phyloP scores from a whole-genome alignment of 2,329 filamentous ascomycete genomes.

The Moelleriella libera region DNA sequence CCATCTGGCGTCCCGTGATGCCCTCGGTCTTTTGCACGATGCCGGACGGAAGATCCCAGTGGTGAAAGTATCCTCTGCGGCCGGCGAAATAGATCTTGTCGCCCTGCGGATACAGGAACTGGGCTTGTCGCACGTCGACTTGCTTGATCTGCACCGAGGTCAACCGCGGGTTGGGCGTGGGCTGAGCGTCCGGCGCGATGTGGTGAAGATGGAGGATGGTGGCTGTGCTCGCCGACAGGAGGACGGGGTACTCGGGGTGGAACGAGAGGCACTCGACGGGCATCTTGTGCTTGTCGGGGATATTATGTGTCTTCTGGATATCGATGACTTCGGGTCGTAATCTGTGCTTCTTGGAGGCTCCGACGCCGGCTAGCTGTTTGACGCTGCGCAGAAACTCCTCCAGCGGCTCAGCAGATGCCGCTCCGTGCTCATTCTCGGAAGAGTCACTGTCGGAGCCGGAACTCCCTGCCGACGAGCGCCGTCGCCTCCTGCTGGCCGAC shows the following conservation, averaged over 20 bases:
- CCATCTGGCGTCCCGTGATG: conserved; percentile 60
- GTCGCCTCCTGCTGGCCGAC: conserved; percentile 32
- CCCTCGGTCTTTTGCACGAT: conserved; percentile 69
- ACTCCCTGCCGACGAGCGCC: conserved; percentile 32
- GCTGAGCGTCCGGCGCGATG: conserved; percentile 59
- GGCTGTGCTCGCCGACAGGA: conserved; percentile 78
- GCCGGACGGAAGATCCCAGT: conserved; percentile 78
- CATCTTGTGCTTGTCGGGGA: conserved; percentile 64
- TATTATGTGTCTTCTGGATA: conserved; percentile 79
- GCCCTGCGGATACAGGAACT: conserved; percentile 60
- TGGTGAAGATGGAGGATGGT: conserved; percentile 84
- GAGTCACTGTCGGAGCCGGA: conserved; percentile 41
- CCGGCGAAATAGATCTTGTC: conserved; percentile 80
- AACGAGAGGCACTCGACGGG: conserved; percentile 75
- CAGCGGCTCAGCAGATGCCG: conserved; percentile 60
- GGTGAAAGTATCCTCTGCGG: conserved; percentile 81
- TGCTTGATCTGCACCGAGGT: conserved; percentile 78
- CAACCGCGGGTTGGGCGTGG: conserved; percentile 73
- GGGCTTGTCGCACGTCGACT: conserved; percentile 71
- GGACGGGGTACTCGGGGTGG: conserved; percentile 76
- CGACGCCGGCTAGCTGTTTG: conserved; percentile 45
- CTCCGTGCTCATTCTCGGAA: conserved; percentile 41
- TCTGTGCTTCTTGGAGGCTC: conserved; percentile 47
- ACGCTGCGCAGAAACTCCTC: conserved; percentile 68
- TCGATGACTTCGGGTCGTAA: conserved; percentile 78